These are phyloP conservation scores for Leersia perrieri DNA, from an alignment of 176 grass and related monocot genomes.

Conservation along the genomic window DNA sequence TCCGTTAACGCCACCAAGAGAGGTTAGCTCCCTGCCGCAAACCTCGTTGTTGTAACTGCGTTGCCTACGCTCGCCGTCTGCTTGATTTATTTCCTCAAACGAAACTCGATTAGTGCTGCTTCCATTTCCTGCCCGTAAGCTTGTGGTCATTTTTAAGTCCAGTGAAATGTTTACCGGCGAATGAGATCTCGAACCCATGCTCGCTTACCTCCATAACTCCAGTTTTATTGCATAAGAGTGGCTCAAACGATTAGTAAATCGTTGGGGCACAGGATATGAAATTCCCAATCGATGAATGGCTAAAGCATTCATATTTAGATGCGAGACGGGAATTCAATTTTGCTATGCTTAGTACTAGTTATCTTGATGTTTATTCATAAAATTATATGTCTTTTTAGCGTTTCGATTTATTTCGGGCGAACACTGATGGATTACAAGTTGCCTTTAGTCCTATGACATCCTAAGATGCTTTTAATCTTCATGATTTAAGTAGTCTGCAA, in stretches of 20 bases:
- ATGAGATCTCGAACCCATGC: background rate
- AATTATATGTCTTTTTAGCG: background rate
- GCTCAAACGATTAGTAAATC: background rate
- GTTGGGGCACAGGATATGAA: background rate
- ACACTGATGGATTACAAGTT: background rate
- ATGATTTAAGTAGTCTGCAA: no score
- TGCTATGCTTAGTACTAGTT: background rate
- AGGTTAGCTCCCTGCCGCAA: conserved; percentile 38
- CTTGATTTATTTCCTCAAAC: conserved; percentile 14
- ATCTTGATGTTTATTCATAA: background rate
- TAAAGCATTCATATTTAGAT: background rate
- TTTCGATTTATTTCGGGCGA: conserved; percentile 18
- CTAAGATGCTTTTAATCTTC: background rate
- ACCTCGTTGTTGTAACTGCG: background rate
- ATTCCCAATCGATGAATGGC: background rate
- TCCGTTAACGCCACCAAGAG: conserved; percentile 66
- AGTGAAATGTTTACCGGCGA: background rate
- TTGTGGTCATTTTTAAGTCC: background rate
- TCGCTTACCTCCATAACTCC: background rate
- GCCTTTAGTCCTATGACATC: background rate
- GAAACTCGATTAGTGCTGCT: background rate
- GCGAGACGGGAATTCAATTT: background rate
- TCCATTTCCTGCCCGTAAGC: background rate
- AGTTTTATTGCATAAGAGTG: background rate
- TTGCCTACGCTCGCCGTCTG: background rate